Evolutionary conservation across 1,139 yeast species (phyloP).

Genomic region (Kodamaea ohmeri): DNA sequence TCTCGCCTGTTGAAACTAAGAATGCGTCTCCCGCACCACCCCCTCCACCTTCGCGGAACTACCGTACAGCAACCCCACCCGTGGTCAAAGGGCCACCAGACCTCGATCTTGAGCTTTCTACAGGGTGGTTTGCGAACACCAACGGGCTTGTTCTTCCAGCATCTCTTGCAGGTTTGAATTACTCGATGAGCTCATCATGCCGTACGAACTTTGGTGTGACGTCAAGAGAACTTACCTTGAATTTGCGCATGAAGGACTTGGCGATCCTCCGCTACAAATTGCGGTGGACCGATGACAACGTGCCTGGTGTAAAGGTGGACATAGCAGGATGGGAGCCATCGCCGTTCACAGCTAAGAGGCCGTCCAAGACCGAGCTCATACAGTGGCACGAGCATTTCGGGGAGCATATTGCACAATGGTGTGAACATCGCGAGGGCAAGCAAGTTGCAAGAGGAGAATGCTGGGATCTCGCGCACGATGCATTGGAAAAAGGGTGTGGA

Average conservation of each 20-base stretch:
- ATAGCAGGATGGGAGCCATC: conserved; percentile 47
- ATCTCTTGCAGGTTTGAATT: conserved; percentile 35
- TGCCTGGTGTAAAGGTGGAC: conserved; percentile 20
- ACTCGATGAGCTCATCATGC: conserved; percentile 17
- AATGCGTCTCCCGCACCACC: conserved; percentile 23
- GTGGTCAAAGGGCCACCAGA: conserved; percentile 29
- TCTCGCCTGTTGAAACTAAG: too few relatives aligned
- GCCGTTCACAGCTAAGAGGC: conserved; percentile 39
- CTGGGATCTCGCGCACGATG: conserved; percentile 73
- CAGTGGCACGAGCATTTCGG: conserved; percentile 45
- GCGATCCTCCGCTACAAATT: conserved; percentile 46
- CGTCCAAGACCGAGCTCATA: conserved; percentile 39
- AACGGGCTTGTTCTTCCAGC: conserved; percentile 31
- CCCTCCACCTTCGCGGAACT: conserved; percentile 37
- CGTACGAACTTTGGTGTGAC: conserved; percentile 13
- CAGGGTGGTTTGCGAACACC: conserved; percentile 46
- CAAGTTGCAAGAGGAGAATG: conserved; percentile 73
- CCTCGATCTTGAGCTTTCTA: conserved; percentile 39
- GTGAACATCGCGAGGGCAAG: conserved; percentile 52
- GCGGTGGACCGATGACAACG: conserved; percentile 41
- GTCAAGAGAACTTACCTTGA: conserved; percentile 22
- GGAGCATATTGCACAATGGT: conserved; percentile 61
- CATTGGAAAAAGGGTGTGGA: conserved; percentile 58
- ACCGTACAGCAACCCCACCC: conserved; percentile 19
- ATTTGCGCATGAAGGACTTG: conserved; percentile 50